phyloP scores from a whole-genome alignment of 768 basidiomycete species.

The Mrakia gelida region DNA sequence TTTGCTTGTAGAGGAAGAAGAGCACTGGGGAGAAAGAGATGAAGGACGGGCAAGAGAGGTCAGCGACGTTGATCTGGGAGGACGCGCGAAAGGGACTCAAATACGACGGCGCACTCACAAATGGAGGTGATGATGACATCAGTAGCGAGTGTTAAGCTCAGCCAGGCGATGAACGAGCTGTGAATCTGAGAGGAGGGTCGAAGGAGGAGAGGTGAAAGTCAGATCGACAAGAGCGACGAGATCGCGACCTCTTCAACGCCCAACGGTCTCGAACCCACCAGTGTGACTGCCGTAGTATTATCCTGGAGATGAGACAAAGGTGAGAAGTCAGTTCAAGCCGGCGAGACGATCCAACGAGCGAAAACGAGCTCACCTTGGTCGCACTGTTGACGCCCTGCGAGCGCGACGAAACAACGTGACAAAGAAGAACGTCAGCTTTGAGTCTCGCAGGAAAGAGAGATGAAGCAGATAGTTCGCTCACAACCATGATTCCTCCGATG shows the following conservation, averaged over 20 bases:
- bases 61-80: neutral
- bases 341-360: neutral
- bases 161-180: neutral
- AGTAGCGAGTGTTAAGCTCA: neutral
- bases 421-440: neutral
- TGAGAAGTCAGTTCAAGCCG: too few relatives aligned
- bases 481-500: neutral
- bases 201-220: neutral
- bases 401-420: too few relatives aligned
- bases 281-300: too few relatives aligned
- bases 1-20: constrained; percentile 2
- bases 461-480: neutral
- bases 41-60: too few relatives aligned
- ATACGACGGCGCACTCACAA: neutral
- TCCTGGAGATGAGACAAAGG: too few relatives aligned
- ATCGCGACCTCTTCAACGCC: too few relatives aligned
- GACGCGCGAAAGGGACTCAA: neutral
- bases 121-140: neutral
- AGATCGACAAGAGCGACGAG: too few relatives aligned
- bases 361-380: neutral
- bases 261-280: too few relatives aligned
- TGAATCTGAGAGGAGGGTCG: neutral
- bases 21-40: neutral
- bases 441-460: neutral
- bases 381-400: neutral